Evolutionary conservation across 306 rosid genomes (phyloP), one percentile per base, ranked within the genome.

Genomic region (Inga oerstediana): DNA sequence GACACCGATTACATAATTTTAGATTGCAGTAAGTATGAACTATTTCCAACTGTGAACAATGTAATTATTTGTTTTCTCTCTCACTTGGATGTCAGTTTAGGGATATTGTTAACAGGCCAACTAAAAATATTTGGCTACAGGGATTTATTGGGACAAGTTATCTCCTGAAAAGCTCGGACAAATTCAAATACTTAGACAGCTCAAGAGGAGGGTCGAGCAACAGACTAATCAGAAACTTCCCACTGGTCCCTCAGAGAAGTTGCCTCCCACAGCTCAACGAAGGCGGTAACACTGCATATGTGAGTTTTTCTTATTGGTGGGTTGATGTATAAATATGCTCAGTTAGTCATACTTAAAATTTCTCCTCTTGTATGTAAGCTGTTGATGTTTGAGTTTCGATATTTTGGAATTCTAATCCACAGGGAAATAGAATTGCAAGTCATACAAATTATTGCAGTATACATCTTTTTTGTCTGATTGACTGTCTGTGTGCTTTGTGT

Each of bases 61-160:
- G 30, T 34, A 67, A 56, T 79, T 81, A 69, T 76, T 41, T 49
- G 10, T 41, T 85, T 48, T 34, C 37, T 48, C 22, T 32, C 34
- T 41, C 41, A 44, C 56, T 81, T 77, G 62, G 61, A 52, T 62
- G 85, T 80, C 75, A 48, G 56, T 65, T 72, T 72, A 34, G 20
- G 8, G 14, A 51, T 71, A 27, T 39, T 30, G 46, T 30, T 74
- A 46, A 35, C 54, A 65, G 68, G 66, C 15, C 45, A 78, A 80
- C 56, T 44, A 44, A 72, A 5, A 59, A 52, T 78, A 8, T 41
- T 69, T 69, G 59, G 66, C 35, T 71, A 22, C 76, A 95, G 98
- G 98, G 78, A 95, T 95, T 78, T 95, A 93, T 85, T 95, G 98
- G 98, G 98, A 95, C 76, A 92, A 91, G 83, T 77, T 95, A 85